Conservation (phyloP, 2,329 filamentous ascomycete species). For the Colletotrichum brevisporum region DNA sequence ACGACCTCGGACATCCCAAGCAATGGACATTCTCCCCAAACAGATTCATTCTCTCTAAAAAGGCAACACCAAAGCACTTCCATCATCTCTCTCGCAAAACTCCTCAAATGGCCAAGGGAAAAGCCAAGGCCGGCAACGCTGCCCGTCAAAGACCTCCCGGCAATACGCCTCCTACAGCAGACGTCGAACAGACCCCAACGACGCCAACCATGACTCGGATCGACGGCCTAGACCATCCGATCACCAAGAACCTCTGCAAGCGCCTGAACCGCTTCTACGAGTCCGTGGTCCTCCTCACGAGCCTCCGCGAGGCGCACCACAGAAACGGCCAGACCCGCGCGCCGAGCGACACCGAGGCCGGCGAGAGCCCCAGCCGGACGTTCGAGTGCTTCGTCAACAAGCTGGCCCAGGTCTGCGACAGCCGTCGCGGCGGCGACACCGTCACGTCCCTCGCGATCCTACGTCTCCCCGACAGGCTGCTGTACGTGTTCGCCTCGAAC, state of each 20-base stretch:
- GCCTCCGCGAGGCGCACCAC: constrained; percentile 42
- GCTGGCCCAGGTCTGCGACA: constrained; percentile 51
- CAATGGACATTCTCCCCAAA: no score
- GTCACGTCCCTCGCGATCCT: constrained; percentile 50
- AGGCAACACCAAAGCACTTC: neutral
- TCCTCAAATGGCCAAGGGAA: constrained; percentile 7
- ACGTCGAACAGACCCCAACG: neutral
- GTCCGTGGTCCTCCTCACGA: constrained; percentile 46
- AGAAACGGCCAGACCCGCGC: neutral
- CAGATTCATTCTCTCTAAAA: no score
- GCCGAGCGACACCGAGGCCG: constrained; percentile 12
- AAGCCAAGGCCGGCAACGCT: neutral
- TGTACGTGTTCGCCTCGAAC: constrained; percentile 52
- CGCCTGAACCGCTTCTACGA: constrained; percentile 47
- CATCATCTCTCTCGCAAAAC: neutral
- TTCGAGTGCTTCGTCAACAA: constrained; percentile 50
- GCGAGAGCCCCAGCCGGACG: constrained; percentile 39
- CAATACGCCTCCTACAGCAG: neutral
- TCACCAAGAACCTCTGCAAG: constrained; percentile 22
- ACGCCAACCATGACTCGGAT: neutral
- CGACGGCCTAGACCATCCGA: constrained; percentile 11
- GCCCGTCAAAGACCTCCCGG: neutral
- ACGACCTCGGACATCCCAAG: no score
- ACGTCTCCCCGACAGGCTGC: constrained; percentile 45
- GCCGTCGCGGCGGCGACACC: constrained; percentile 45